Conservation (phyloP, 2,329 filamentous ascomycete genomes). For the Ophiognomonia clavigignenti-juglandacearum region DNA sequence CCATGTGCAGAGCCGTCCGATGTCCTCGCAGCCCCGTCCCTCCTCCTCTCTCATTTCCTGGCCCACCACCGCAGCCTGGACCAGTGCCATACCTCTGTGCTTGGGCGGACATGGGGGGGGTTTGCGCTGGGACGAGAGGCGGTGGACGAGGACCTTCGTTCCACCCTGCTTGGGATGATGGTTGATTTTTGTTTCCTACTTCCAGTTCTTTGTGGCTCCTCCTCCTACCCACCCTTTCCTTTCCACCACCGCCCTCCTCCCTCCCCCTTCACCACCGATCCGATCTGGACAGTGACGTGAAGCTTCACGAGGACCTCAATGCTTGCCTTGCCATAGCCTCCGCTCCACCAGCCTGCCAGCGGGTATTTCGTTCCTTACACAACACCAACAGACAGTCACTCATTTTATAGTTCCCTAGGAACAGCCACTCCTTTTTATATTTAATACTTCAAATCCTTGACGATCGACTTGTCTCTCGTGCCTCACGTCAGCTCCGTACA, state of each 20-base stretch:
- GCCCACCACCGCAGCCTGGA: constrained; percentile 9
- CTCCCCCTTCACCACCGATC: constrained; percentile 14
- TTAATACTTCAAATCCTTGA: constrained; percentile 3
- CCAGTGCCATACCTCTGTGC: neutral
- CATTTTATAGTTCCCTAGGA: constrained; percentile 22
- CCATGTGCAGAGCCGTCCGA: constrained; percentile 11
- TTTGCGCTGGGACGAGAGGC: neutral
- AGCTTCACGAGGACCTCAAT: constrained; percentile 16
- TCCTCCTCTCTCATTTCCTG: constrained; percentile 17
- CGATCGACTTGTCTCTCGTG: constrained; percentile 3
- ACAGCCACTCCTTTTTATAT: constrained; percentile 14
- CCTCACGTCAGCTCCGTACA: neutral
- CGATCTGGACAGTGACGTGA: constrained; percentile 14
- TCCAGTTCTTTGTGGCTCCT: constrained; percentile 11
- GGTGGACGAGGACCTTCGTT: constrained; percentile 11
- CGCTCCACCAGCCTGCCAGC: constrained; percentile 43
- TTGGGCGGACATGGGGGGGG: too few relatives aligned
- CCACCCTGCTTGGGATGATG: constrained; percentile 13
- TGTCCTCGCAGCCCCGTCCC: constrained; percentile 11
- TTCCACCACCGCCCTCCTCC: too few relatives aligned
- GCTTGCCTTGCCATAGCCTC: constrained; percentile 7
- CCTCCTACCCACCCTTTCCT: constrained; percentile 11
- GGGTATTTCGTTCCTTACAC: constrained; percentile 53
- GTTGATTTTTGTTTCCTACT: constrained; percentile 11
- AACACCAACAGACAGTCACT: constrained; percentile 29